These are phyloP conservation scores for Pleurostoma richardsiae DNA, from an alignment of 2,329 filamentous ascomycete genomes.

Conservation along the genomic window DNA sequence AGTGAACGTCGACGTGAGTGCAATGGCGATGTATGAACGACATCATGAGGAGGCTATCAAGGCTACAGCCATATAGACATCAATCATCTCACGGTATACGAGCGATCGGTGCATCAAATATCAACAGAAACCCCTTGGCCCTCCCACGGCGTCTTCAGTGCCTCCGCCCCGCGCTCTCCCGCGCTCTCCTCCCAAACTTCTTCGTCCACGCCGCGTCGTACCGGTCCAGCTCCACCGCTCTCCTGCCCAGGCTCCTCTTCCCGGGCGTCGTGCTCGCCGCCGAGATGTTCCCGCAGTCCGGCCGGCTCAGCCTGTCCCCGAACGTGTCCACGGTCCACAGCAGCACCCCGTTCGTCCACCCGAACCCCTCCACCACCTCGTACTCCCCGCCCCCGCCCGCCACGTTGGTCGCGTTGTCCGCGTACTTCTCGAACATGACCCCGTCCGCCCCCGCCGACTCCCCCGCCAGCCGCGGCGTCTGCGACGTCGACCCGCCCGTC, in stretches of 20 bases:
- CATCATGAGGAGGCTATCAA: no score
- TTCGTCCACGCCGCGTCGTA: slow-evolving; percentile 42
- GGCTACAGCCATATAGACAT: no score
- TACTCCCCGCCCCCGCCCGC: slow-evolving; percentile 65
- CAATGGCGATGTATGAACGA: no score
- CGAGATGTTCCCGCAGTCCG: slow-evolving; percentile 48
- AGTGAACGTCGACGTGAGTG: no score
- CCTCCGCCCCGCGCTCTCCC: no score
- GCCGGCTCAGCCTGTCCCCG: slow-evolving; percentile 45
- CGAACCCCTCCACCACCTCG: slow-evolving; percentile 64
- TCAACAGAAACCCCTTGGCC: no score
- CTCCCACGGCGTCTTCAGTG: no score
- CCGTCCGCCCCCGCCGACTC: slow-evolving; percentile 38
- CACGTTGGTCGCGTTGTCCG: slow-evolving; percentile 52
- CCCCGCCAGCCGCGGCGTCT: slow-evolving; percentile 44
- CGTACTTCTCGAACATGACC: slow-evolving; percentile 69
- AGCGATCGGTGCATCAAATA: no score
- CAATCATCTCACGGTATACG: no score
- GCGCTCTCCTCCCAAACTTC: slow-evolving; percentile 31
- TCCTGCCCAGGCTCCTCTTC: slow-evolving; percentile 15
- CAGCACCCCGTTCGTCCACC: slow-evolving; percentile 65
- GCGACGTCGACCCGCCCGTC: slow-evolving; percentile 56
- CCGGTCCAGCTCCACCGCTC: slow-evolving; percentile 40
- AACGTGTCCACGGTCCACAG: slow-evolving; percentile 63
- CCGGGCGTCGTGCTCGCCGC: slow-evolving; percentile 26